These are phyloP conservation scores for Trametes meyenii DNA, from an alignment of 768 basidiomycete genomes.

Conservation along the genomic window DNA sequence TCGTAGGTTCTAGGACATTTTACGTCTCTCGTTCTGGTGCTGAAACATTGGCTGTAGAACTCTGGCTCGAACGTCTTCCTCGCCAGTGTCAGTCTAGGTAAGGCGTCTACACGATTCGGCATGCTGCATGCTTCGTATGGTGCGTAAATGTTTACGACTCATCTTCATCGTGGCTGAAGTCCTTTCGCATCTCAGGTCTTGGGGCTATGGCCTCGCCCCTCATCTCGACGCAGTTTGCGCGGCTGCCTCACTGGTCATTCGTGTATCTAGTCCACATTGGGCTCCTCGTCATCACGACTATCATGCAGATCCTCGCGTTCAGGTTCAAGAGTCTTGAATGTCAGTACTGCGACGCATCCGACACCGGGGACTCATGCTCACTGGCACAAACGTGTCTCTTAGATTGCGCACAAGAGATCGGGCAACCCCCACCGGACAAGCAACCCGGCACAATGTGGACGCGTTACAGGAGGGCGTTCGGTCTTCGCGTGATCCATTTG, in stretches of 20 bases:
- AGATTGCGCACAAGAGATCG: constrained; percentile 60
- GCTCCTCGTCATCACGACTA: constrained; percentile 24
- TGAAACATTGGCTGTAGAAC: constrained; percentile 37
- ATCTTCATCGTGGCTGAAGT: not conserved
- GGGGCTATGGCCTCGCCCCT: constrained; percentile 55
- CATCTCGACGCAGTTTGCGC: constrained; percentile 53
- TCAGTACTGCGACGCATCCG: constrained; percentile 22
- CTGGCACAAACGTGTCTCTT: not conserved
- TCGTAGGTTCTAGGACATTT: not conserved
- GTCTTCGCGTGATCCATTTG: constrained; percentile 42
- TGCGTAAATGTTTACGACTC: not conserved
- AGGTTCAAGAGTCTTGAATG: constrained; percentile 34
- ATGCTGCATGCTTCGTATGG: constrained; percentile 55
- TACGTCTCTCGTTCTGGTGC: not conserved
- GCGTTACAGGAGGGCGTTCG: constrained; percentile 49
- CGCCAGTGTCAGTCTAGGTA: constrained; percentile 54
- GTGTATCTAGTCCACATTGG: constrained; percentile 45
- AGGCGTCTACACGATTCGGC: constrained; percentile 58
- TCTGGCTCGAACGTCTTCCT: constrained; percentile 76
- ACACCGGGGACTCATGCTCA: too few species aligned
- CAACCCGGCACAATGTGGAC: constrained; percentile 30
- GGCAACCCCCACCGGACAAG: constrained; percentile 44
- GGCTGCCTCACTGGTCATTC: constrained; percentile 40
- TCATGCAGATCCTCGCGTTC: constrained; percentile 29
- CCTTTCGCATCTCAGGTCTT: constrained; percentile 6